phyloP scores from a whole-genome alignment of 2,329 filamentous ascomycete species.

The Gremmenia infestans region DNA sequence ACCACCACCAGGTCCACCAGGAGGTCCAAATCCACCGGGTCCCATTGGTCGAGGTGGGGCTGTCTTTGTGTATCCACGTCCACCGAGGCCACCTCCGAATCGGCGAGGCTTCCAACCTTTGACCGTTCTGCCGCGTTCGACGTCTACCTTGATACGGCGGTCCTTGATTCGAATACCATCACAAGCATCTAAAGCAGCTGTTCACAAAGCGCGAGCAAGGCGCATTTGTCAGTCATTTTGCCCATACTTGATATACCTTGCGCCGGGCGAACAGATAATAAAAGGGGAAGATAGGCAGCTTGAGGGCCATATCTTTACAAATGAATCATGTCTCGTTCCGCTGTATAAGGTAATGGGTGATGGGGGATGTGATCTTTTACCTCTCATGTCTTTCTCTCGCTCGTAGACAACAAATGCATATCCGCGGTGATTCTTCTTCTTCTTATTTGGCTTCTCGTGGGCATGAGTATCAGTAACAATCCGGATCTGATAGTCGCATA shows the following conservation, averaged over 20 bases:
- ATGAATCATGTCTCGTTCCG: constrained; percentile 27
- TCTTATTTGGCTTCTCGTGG: constrained; percentile 65
- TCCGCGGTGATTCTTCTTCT: constrained; percentile 76
- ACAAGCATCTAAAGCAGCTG: constrained; percentile 82
- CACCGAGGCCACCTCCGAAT: constrained; percentile 86
- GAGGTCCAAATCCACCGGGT: constrained; percentile 52
- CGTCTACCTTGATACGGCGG: constrained; percentile 86
- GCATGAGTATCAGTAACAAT: constrained; percentile 75
- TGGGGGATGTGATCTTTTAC: constrained; percentile 57
- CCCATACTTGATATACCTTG: constrained; percentile 47
- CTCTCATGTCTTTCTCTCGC: constrained; percentile 98
- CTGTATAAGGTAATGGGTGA: constrained; percentile 30
- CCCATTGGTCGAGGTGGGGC: constrained; percentile 65
- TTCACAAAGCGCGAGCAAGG: constrained; percentile 52
- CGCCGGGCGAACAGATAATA: constrained; percentile 21
- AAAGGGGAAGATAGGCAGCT: constrained; percentile 35
- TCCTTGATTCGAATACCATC: constrained; percentile 93
- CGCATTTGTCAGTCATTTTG: constrained; percentile 66
- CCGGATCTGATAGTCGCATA: constrained; percentile 59
- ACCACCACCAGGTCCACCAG: constrained; percentile 43
- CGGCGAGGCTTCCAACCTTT: constrained; percentile 89
- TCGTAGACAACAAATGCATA: constrained; percentile 98
- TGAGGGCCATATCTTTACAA: constrained; percentile 40
- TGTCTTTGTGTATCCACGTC: constrained; percentile 86
- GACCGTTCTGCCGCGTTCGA: constrained; percentile 91